Evolutionary conservation across 2,329 filamentous ascomycete species (phyloP).

Genomic region (Cladosporium sp.): DNA sequence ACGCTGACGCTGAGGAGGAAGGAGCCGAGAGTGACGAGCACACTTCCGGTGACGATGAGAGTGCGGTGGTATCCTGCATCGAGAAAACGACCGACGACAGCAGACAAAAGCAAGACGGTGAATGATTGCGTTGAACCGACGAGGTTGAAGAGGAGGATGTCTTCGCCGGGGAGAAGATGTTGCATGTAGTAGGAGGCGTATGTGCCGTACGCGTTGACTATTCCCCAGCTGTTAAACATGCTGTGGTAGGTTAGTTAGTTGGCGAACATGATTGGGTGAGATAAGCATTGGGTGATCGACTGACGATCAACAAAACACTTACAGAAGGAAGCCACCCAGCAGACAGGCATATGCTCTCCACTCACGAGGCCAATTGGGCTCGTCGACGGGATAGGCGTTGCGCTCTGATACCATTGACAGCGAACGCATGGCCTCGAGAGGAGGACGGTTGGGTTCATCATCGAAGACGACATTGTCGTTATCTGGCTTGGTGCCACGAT

Average conservation of each 20-base stretch:
- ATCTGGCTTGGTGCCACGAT: slow-evolving; percentile 1
- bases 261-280: background rate
- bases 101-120: slow-evolving; percentile 42
- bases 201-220: slow-evolving; percentile 48
- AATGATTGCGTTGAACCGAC: slow-evolving; percentile 46
- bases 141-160: slow-evolving; percentile 42
- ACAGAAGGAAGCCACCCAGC: slow-evolving; percentile 45
- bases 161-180: slow-evolving; percentile 36
- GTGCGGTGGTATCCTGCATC: slow-evolving; percentile 42
- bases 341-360: slow-evolving; percentile 43
- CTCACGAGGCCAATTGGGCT: slow-evolving; percentile 40
- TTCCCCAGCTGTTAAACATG: slow-evolving; percentile 42
- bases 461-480: slow-evolving; percentile 2
- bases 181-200: slow-evolving; percentile 47
- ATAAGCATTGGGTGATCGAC: background rate
- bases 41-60: slow-evolving; percentile 38
- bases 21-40: slow-evolving; percentile 41
- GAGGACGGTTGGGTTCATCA: slow-evolving; percentile 1
- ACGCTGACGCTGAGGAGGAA: slow-evolving; percentile 39
- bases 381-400: slow-evolving; percentile 13
- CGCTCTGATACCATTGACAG: slow-evolving; percentile 9
- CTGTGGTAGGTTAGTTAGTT: slow-evolving; percentile 6
- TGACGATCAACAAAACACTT: background rate
- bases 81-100: slow-evolving; percentile 43
- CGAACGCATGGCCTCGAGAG: slow-evolving; percentile 11